phyloP scores from a whole-genome alignment of 805 yeast species.

The Schizosaccharomyces octosporus region DNA sequence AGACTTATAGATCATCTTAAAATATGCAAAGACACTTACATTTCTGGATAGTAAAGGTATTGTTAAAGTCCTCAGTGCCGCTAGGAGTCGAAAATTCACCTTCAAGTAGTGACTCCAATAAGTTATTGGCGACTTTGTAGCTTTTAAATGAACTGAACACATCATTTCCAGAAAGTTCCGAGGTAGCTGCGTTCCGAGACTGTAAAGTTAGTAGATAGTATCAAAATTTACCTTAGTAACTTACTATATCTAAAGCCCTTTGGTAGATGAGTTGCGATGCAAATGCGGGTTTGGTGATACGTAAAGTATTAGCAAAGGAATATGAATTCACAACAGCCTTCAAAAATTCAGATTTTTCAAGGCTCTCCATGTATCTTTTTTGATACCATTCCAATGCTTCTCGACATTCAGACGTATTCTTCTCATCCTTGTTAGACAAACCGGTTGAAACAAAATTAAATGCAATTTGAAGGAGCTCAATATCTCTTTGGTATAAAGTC shows the following conservation, averaged over 20 bases:
- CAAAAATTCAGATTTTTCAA: constrained; percentile 68
- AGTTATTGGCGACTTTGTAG: constrained; percentile 83
- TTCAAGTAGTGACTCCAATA: constrained; percentile 58
- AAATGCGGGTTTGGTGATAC: constrained; percentile 12
- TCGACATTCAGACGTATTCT: constrained; percentile 14
- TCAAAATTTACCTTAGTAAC: constrained; percentile 56
- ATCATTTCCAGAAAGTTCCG: constrained; percentile 56
- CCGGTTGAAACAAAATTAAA: constrained; percentile 69
- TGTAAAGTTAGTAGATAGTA: not conserved
- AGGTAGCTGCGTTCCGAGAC: constrained; percentile 70
- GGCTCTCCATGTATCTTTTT: constrained; percentile 63
- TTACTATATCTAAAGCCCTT: constrained; percentile 1
- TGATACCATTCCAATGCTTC: constrained; percentile 73
- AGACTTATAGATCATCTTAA: not conserved
- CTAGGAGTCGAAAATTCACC: constrained; percentile 3
- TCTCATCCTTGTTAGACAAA: constrained; percentile 37
- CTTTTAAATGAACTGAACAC: constrained; percentile 59
- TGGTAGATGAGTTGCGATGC: constrained; percentile 48
- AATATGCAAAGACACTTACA: not conserved
- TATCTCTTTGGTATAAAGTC: constrained; percentile 57
- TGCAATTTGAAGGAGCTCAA: constrained; percentile 60
- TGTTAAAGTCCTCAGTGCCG: not conserved
- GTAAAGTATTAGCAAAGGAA: not conserved
- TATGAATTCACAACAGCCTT: constrained; percentile 14
- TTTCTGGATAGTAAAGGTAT: not conserved